Conservation (phyloP, 345 rosid genomes). For the Euphorbia lathyris region DNA sequence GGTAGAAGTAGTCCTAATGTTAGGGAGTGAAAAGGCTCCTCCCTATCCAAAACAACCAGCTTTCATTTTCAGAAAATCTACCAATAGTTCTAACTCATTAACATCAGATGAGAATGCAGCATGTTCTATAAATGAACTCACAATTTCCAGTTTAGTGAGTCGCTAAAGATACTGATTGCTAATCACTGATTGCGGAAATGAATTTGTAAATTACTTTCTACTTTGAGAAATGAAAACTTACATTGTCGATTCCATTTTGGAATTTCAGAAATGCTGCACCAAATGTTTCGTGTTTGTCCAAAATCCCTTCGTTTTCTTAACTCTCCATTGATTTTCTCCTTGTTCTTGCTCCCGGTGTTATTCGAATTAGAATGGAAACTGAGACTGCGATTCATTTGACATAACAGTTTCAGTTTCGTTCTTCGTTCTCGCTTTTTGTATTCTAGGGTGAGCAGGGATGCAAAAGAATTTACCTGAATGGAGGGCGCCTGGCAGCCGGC, state of each 20-base stretch:
- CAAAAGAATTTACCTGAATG: too few species aligned
- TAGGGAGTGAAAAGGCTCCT: background rate
- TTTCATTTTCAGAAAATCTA: background rate
- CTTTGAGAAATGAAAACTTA: background rate
- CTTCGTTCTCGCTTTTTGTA: too few species aligned
- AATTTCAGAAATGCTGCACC: too few species aligned
- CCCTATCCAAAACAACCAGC: conserved; percentile 8
- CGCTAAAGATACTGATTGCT: conserved; percentile 25
- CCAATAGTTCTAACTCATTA: too few species aligned
- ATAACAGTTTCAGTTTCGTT: too few species aligned
- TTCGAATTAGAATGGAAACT: too few species aligned
- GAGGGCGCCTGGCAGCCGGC: too few species aligned
- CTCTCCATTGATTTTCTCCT: too few species aligned
- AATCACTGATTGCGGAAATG: too few species aligned
- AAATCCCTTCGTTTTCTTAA: background rate
- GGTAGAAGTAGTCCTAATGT: conserved; percentile 8
- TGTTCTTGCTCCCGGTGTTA: background rate
- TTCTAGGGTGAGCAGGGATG: too few species aligned
- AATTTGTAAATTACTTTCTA: too few species aligned
- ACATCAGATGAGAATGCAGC: background rate
- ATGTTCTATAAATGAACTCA: background rate
- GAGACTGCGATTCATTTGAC: too few species aligned
- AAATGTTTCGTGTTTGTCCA: background rate
- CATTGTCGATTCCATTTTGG: background rate
- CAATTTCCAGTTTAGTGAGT: background rate